Base-by-base conservation (phyloP, 75 land plant species). In the Pseudotsuga menziesii region DNA sequence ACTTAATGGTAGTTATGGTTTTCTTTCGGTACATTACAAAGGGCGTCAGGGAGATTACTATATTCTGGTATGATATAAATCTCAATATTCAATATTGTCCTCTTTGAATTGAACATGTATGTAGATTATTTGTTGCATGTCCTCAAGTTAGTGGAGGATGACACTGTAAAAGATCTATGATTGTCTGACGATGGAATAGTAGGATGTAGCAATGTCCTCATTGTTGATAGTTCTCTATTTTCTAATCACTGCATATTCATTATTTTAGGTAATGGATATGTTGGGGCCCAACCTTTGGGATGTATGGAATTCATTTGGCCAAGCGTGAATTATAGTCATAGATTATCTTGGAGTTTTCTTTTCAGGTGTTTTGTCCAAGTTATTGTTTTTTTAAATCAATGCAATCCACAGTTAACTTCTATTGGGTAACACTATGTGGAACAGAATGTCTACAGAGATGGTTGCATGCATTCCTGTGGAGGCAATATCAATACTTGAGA, bases 391-490 rank as follows among this genome's bases (percentile, higher is more conserved):
- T 72, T 59, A 17, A 61, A n/a, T 22, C 11, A 20, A 44, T 77
- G 17, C 15, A 67, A 39, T 69, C 8, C 8, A 25, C 57, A 25
- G 59, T 67, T 57, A 20, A 20, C 76, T 32, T 44, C 20, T 58
- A 14, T n/a, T 41, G 14, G 72, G 12, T n/a, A 69, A 69, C n/a
- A 41, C 14, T n/a, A 39, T 75, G 20, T 82, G 67, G 54, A 54
- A 81, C 85, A 95, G 98, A 70, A 93, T 95, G 96, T 86, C 98
- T 4, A 89, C 93, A 67, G 89, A 84, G 66, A 95, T 95, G 98
- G 98, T 80, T 58, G 98, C 98, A 59, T 95, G 98, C 85, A 93
- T 95, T 85, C 96, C 94, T 52, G 96, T 95, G 71, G 98, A 95
- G 77, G 91, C 98, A 13, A 91, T 93, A 59, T 93, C 98, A 13